Evolutionary conservation across 352 stramenopile genomes (phyloP), one percentile per base, ranked within the genome.

Genomic region (Phytopythium ostracodes): DNA sequence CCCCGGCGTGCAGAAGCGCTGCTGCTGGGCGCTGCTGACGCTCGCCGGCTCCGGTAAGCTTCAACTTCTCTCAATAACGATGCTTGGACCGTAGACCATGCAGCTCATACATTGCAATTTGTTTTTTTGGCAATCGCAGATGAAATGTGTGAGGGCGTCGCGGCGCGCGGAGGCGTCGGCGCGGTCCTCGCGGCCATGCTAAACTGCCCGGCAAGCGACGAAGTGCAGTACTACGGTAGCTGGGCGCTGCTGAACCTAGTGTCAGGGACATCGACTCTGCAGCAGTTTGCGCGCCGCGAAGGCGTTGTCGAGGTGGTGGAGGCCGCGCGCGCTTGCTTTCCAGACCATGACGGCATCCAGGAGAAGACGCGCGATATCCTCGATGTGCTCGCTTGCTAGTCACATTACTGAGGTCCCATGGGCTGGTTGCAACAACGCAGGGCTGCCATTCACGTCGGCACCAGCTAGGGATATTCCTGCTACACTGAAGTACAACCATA

Each of bases 1-100:
- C 22, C n/a, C 62, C 6, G 61, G 46, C 11, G 71, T 97, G 12
- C 91, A 98, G 70, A 87, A 92, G 65, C 72, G 76, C 50, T 81
- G 84, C 27, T 94, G 86, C 46, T 97, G 86, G 86, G 84, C 85
- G 31, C 62, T 98, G 4, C 68, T 92, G 43, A 96, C 87, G 17
- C 66, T 97, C 2, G 80, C 88, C 40, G 78, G 80, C 27, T 92
- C 84, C 63, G 83, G 83, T 92, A 65, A 18, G 56, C 55, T n/a
- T 38, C 9, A 55, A 25, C 12, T 25, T 22, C 15, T 14, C 14
- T 36, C n/a, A n/a, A n/a, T n/a, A n/a, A n/a, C n/a, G n/a, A n/a
- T n/a, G n/a, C 4, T 7, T 50, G 5, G 11, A 15, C 17, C 31
- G 35, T 47, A 24, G 38, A 60, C 18, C 17, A 42, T 47, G n/a